Conservation (phyloP, 371 early-diverging fungal genomes). For the Mortierella sp. region DNA sequence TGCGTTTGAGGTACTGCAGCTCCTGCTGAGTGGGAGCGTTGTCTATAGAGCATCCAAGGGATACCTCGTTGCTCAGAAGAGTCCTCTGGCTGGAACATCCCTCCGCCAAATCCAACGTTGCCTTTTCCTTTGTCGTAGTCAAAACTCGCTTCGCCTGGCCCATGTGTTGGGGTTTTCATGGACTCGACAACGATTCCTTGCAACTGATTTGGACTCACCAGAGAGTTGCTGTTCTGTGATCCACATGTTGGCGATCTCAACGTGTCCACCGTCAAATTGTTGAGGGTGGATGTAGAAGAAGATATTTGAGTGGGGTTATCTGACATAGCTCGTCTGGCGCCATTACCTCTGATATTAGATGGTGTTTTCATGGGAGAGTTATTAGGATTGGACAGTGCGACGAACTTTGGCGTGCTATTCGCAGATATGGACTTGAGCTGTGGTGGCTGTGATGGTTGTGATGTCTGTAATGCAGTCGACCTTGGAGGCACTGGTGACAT, state of each 20-base stretch:
- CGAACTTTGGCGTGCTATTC: background rate
- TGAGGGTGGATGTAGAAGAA: background rate
- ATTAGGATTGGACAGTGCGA: background rate
- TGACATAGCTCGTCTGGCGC: background rate
- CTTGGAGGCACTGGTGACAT: background rate
- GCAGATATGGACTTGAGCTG: background rate
- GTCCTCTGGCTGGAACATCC: conserved; percentile 25
- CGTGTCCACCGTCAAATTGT: conserved; percentile 9
- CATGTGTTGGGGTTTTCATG: conserved; percentile 21
- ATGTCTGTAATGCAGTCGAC: background rate
- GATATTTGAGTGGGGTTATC: background rate
- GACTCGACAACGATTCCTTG: conserved; percentile 42
- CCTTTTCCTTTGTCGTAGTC: too few relatives aligned
- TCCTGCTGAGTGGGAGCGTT: conserved; percentile 27
- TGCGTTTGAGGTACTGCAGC: background rate
- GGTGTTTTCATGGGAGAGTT: background rate
- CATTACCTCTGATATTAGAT: background rate
- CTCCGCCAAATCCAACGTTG: background rate
- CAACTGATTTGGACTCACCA: conserved; percentile 33
- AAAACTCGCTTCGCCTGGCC: too few relatives aligned
- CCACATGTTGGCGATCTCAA: conserved; percentile 1
- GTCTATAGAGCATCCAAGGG: conserved; percentile 43
- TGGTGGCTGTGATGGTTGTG: background rate
- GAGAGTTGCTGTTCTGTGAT: conserved; percentile 14
- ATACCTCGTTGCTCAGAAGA: conserved; percentile 26